These are phyloP conservation scores for Bryoerythrophyllum caledonicum DNA, from an alignment of 225 moss, liverwort and hornwort species.

Conservation along the genomic window DNA sequence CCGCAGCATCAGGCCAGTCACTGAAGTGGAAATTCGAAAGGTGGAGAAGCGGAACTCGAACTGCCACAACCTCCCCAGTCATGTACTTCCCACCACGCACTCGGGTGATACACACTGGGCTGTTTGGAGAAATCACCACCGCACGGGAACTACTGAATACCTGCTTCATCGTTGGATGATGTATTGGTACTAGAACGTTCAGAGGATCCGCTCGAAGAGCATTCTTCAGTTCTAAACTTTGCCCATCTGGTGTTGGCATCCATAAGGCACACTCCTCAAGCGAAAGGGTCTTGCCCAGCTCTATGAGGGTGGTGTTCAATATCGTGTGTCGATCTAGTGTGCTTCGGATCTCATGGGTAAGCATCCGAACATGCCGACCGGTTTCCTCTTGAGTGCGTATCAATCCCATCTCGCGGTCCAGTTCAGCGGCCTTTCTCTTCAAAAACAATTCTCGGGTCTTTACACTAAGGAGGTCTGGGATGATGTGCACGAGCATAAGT, in stretches of 20 bases:
- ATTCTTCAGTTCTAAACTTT: conserved; percentile 53
- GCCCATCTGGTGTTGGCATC: conserved; percentile 61
- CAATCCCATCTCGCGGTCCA: conserved; percentile 67
- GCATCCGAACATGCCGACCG: conserved; percentile 63
- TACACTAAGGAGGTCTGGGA: conserved; percentile 67
- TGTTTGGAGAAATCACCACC: conserved; percentile 46
- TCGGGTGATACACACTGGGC: conserved; percentile 51
- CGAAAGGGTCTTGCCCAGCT: conserved; percentile 55
- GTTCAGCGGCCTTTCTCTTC: conserved; percentile 69
- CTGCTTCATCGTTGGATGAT: conserved; percentile 49
- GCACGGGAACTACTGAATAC: conserved; percentile 58
- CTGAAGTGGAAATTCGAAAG: conserved; percentile 38
- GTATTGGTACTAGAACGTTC: conserved; percentile 33
- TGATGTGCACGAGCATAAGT: conserved; percentile 69
- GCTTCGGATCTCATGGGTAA: conserved; percentile 70
- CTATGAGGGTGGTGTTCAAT: conserved; percentile 59
- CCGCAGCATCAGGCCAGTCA: conserved; percentile 38
- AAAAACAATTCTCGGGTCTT: conserved; percentile 63
- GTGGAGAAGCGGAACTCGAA: conserved; percentile 57
- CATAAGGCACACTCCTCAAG: conserved; percentile 66
- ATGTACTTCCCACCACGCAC: conserved; percentile 39
- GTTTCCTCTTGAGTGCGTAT: conserved; percentile 59
- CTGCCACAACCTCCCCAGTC: conserved; percentile 57
- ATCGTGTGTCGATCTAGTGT: conserved; percentile 76
- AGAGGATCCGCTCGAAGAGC: conserved; percentile 48